Evolutionary conservation across 768 basidiomycete genomes (phyloP).

Genomic region (Naganishia onofrii): DNA sequence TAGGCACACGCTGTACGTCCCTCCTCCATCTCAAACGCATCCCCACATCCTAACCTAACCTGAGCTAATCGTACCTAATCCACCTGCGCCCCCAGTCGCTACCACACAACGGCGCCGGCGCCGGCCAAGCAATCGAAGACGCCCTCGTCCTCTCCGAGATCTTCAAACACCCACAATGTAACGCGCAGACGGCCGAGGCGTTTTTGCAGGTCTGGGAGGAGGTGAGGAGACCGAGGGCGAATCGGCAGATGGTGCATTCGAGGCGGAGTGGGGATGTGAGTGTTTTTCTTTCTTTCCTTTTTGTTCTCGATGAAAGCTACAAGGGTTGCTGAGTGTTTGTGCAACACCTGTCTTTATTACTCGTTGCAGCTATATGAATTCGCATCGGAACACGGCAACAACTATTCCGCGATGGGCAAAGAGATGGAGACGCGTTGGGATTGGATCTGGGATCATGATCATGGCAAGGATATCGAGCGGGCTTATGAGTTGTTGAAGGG

Average conservation of each 20-base stretch:
- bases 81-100: background rate
- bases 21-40: no score
- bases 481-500: conserved; percentile 23
- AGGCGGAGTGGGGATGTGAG: conserved; percentile 19
- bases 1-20: conserved; percentile 6
- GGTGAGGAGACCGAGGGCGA: conserved; percentile 9
- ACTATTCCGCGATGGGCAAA: conserved; percentile 7
- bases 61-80: background rate
- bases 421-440: conserved; percentile 26
- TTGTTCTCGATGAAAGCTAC: no score
- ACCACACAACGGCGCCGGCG: conserved; percentile 17
- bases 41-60: no score
- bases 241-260: conserved; percentile 15
- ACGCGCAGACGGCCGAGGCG: background rate
- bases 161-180: conserved; percentile 5
- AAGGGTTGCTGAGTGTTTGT: no score
- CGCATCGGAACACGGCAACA: conserved; percentile 1
- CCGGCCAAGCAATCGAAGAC: conserved; percentile 26
- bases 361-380: conserved; percentile 13
- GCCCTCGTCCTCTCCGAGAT: conserved; percentile 18
- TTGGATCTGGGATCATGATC: conserved; percentile 28
- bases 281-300: no score
- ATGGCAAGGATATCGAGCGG: conserved; percentile 9
- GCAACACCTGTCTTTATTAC: background rate
- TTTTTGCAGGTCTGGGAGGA: conserved; percentile 18